Evolutionary conservation across 495 filamentous ascomycete genomes (phyloP), one percentile per base, ranked within the genome.

Genomic region (Hyaloscypha bicolor): DNA sequence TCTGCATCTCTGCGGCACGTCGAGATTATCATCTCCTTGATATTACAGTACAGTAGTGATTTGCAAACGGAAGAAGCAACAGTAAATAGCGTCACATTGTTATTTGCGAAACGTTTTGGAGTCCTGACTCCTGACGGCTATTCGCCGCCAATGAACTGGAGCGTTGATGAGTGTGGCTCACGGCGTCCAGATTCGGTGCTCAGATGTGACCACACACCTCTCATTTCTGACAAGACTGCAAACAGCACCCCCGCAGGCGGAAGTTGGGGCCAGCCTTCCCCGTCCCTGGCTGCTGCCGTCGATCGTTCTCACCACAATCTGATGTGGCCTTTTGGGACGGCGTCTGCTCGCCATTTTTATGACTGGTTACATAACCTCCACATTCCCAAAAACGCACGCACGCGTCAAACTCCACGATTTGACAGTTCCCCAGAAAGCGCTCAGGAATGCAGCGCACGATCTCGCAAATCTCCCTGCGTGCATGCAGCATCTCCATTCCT

Each of bases 1-100:
- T 21, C 31, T 60, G 60, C 58, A 63, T 63, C 65, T 63, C 11
- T 51, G 52, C 39, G 65, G 59, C 65, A 59, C 25, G 37, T 52
- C 30, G 22, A 35, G 35, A 25, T 51, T 58, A 66, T 55, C 56
- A 25, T 48, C 45, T 12, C 16, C 25, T 57, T 65, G n/a, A 59
- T 33, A 14, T 48, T 1, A 37, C 25, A 25, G 25, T 2, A 25
- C 25, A 25, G 25, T 1, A 37, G 21, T 53, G 22, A 53, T 45
- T 21, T 16, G 1, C 30, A 1, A 39, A 63, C 30, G 25, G 31
- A 59, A 59, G 63, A 58, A 58, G 53, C 63, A 65, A 65, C 22
- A 21, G 33, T 39, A 9, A 29, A 48, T 32, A 21, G 22, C 25
- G 22, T 11, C 19, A 21, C 3, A 39, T 29, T 62, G 35, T 51